Percentiles rank a stretch among this genome's conserved stretches.
Evolutionary conservation across 257 asterid genomes (phyloP).

Genomic region (Nicotiana tomentosiformis): DNA sequence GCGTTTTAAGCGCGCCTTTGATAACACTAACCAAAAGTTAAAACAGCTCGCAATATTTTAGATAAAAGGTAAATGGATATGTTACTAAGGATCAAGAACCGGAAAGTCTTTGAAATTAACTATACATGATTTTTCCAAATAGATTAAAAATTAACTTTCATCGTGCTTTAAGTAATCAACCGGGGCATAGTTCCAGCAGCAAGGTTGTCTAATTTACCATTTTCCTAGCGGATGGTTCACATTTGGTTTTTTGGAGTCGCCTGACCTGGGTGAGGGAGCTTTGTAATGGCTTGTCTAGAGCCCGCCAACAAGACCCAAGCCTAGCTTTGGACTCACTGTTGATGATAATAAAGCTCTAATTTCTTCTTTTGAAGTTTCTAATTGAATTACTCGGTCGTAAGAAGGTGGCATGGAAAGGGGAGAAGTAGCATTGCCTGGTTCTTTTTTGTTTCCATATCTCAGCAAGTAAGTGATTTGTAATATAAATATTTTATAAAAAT

Average conservation of each 20-base stretch:
- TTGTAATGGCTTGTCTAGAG: neutral
- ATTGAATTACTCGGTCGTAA: neutral
- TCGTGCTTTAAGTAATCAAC: neutral
- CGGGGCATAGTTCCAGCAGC: neutral
- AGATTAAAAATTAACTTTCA: neutral
- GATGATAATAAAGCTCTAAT: neutral
- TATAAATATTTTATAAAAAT: neutral
- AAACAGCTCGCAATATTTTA: neutral
- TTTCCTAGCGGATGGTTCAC: neutral
- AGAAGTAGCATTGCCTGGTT: neutral
- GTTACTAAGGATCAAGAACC: neutral
- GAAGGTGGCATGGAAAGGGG: neutral
- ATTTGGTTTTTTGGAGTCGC: neutral
- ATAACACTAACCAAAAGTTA: too few species aligned
- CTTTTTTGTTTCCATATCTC: neutral
- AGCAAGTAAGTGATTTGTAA: neutral
- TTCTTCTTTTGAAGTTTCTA: neutral
- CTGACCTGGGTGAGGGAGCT: neutral
- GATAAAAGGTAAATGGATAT: neutral
- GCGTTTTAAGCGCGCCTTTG: too few species aligned
- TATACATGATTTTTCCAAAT: neutral
- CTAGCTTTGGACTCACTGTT: neutral
- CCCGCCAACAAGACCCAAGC: neutral
- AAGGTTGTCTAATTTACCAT: neutral
- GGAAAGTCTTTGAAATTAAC: neutral